phyloP scores from a whole-genome alignment of 805 yeast genomes.

The Zygoascus tannicola region DNA sequence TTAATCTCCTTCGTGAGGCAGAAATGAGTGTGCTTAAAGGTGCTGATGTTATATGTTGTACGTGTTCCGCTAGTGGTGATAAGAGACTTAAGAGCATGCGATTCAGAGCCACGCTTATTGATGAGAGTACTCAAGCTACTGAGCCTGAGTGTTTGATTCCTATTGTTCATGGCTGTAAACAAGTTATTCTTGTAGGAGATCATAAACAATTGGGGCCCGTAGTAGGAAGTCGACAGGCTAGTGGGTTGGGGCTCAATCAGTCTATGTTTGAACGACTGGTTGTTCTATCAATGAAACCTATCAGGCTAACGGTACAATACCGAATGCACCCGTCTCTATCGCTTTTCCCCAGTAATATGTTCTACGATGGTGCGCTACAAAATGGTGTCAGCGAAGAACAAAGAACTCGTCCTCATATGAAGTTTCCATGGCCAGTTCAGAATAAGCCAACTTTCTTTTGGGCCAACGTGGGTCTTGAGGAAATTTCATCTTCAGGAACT shows the following conservation, averaged over 20 bases:
- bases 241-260: slow-evolving; percentile 77
- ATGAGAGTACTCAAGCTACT: slow-evolving; percentile 88
- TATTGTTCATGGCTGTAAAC: slow-evolving; percentile 79
- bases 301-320: slow-evolving; percentile 83
- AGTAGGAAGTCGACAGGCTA: slow-evolving; percentile 68
- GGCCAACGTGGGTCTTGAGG: slow-evolving; percentile 85
- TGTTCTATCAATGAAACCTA: slow-evolving; percentile 72
- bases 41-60: slow-evolving; percentile 78
- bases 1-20: slow-evolving; percentile 34
- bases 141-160: slow-evolving; percentile 92
- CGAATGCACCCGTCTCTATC: slow-evolving; percentile 88
- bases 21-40: slow-evolving; percentile 43
- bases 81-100: slow-evolving; percentile 42
- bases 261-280: slow-evolving; percentile 83
- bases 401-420: slow-evolving; percentile 43
- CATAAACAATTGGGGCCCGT: slow-evolving; percentile 95
- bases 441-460: slow-evolving; percentile 93
- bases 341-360: slow-evolving; percentile 84
- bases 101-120: slow-evolving; percentile 76
- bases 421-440: slow-evolving; percentile 87
- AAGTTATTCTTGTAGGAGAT: slow-evolving; percentile 86
- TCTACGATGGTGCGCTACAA: slow-evolving; percentile 85
- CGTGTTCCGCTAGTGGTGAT: slow-evolving; percentile 92
- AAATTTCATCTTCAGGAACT: slow-evolving; percentile 70
- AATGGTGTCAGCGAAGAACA: slow-evolving; percentile 81